Evolutionary conservation across 305 asterid species (phyloP), one percentile per base, ranked within the genome.

Genomic region (Salvia sclarea): DNA sequence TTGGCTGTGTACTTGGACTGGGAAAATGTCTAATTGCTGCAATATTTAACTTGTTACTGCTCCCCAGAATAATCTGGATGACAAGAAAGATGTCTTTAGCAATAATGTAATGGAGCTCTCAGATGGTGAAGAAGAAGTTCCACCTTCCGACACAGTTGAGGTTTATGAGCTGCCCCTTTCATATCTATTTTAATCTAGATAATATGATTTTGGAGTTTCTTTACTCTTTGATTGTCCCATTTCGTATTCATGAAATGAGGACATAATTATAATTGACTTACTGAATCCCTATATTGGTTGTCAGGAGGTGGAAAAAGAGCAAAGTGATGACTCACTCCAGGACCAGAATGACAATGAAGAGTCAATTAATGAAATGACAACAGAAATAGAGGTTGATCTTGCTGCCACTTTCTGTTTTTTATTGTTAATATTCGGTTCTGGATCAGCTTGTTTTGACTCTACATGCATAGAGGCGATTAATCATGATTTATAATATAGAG

Each of bases 241-340:
- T 49, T 20, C 17, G 37, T 64, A 47, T 59, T 44, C 63, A 57
- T 75, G 63, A 20, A 62, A 58, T 16, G 45, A 50, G 7, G 31
- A 66, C 55, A n/a, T 59, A 13, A 49, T 57, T 33, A 17, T 68
- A 47, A 18, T 67, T 52, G 45, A 57, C 66, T 44, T 66, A 33
- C 61, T 58, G 31, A 64, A 68, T 75, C 56, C 75, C 44, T 49
- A n/a, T 56, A 71, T 74, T 52, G 50, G 28, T 83, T 72, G 59
- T 45, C 75, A 88, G 93, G 86, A 53, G 73, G 85, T 70, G 66
- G 81, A 78, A 75, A 69, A 66, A 60, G 86, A 78, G 75, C 74
- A 70, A 41, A 63, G 78, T 70, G 84, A 72, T 60, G 70, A 76
- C 76, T 72, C 78, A 56, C 80, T 75, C 24, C 73, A 67, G 82